These are phyloP conservation scores for Termitomyces sp. DNA, from an alignment of 768 basidiomycete species.

Conservation along the genomic window DNA sequence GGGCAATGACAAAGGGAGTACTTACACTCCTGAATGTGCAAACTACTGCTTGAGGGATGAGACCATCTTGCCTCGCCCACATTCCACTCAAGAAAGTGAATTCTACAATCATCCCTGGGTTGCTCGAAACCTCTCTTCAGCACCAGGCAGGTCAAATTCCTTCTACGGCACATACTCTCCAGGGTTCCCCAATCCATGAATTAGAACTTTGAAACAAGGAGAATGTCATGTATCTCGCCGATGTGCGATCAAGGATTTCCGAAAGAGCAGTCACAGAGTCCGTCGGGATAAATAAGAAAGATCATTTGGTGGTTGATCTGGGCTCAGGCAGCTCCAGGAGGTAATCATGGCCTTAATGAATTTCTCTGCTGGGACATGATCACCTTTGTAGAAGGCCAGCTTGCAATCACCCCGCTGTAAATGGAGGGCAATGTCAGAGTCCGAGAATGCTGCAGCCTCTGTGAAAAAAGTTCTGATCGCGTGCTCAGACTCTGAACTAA, in stretches of 20 bases:
- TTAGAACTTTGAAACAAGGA: conserved; percentile 41
- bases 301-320: conserved; percentile 14
- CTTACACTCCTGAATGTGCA: conserved; percentile 57
- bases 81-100: conserved; percentile 62
- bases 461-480: conserved; percentile 38
- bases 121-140: conserved; percentile 38
- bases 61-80: conserved; percentile 46
- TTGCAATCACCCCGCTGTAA: conserved; percentile 60
- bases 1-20: not conserved
- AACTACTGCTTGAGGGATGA: conserved; percentile 47
- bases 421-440: conserved; percentile 54
- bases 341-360: conserved; percentile 41
- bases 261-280: conserved; percentile 46
- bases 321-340: conserved; percentile 36
- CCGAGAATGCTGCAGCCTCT: conserved; percentile 13
- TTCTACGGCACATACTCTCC: conserved; percentile 54
- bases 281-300: conserved; percentile 56
- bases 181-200: conserved; percentile 47
- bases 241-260: conserved; percentile 40
- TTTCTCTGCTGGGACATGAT: conserved; percentile 46
- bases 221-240: conserved; percentile 33
- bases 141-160: conserved; percentile 39
- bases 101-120: conserved; percentile 69
- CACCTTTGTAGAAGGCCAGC: conserved; percentile 37
- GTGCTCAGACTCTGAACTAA: conserved; percentile 53